A percentile compares a stretch with the other conserved stretches of the same genome.
These are phyloP conservation scores for Suhomyces ambrosiae DNA, from an alignment of 1,139 yeast species.

Conservation along the genomic window DNA sequence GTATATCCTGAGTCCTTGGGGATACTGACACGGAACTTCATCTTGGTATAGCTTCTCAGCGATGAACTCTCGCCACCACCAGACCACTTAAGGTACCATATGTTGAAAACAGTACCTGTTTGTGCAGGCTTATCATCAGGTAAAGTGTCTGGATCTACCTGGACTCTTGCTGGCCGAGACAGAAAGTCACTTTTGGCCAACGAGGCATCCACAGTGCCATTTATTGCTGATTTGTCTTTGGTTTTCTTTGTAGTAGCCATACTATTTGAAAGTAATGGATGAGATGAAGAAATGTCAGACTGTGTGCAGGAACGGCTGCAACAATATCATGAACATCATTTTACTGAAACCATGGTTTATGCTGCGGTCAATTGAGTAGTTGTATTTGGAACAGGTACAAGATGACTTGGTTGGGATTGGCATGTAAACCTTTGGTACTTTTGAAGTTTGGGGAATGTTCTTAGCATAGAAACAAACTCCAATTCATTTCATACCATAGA, in stretches of 20 bases:
- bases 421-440: no score
- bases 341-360: no score
- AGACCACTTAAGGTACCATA: conserved; percentile 90
- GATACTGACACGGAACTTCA: conserved; percentile 59
- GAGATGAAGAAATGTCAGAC: no score
- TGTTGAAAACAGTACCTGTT: conserved; percentile 76
- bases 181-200: not conserved
- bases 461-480: no score
- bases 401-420: no score
- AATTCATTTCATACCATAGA: no score
- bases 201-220: not conserved
- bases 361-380: no score
- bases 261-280: no score
- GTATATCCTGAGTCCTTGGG: conserved; percentile 75
- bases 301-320: conserved; percentile 1
- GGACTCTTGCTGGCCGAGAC: conserved; percentile 55
- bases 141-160: conserved; percentile 66
- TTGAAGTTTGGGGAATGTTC: no score
- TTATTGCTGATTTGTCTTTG: not conserved
- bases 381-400: no score
- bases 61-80: conserved; percentile 61
- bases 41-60: conserved; percentile 29
- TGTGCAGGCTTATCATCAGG: conserved; percentile 73
- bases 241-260: no score
- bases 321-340: no score